phyloP scores from a whole-genome alignment of 768 basidiomycete genomes.

The Boletus speciosus region DNA sequence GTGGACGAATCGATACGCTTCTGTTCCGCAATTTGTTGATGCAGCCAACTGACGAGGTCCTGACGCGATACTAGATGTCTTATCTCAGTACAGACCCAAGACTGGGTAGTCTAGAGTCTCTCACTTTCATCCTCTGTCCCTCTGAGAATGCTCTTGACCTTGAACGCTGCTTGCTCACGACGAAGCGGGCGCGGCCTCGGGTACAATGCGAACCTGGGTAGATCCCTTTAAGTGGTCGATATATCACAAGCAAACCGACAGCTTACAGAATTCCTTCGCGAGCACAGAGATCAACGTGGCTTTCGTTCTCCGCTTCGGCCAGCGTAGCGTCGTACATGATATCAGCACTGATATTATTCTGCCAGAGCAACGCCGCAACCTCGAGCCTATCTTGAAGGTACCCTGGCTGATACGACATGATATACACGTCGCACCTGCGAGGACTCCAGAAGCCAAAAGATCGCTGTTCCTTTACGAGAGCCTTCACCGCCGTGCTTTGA shows the following conservation, averaged over 20 bases:
- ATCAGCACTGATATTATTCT: constrained; percentile 79
- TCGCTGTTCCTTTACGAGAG: constrained; percentile 69
- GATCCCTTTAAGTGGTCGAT: constrained; percentile 38
- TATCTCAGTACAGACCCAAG: constrained; percentile 2
- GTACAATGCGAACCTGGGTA: constrained; percentile 49
- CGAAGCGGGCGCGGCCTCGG: constrained; percentile 52
- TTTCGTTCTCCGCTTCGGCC: constrained; percentile 59
- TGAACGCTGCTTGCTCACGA: constrained; percentile 67
- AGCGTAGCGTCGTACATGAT: constrained; percentile 82
- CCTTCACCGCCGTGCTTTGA: constrained; percentile 63
- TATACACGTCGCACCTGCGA: constrained; percentile 83
- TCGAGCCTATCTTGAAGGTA: constrained; percentile 76
- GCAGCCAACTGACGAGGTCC: constrained; percentile 72
- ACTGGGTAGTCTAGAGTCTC: constrained; percentile 11
- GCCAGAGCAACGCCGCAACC: constrained; percentile 73
- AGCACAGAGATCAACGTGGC: constrained; percentile 61
- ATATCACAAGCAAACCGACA: background rate
- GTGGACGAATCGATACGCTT: constrained; percentile 67
- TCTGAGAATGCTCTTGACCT: constrained; percentile 78
- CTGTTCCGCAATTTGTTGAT: constrained; percentile 76
- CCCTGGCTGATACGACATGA: constrained; percentile 75
- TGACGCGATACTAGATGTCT: constrained; percentile 52
- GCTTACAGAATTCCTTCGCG: constrained; percentile 81
- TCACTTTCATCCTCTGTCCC: constrained; percentile 73
- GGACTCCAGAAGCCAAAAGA: constrained; percentile 91